Percentiles rank a stretch among this genome's conserved stretches.
Evolutionary conservation across 345 rosid species (phyloP).

Genomic region (Pugionium dolabratum): DNA sequence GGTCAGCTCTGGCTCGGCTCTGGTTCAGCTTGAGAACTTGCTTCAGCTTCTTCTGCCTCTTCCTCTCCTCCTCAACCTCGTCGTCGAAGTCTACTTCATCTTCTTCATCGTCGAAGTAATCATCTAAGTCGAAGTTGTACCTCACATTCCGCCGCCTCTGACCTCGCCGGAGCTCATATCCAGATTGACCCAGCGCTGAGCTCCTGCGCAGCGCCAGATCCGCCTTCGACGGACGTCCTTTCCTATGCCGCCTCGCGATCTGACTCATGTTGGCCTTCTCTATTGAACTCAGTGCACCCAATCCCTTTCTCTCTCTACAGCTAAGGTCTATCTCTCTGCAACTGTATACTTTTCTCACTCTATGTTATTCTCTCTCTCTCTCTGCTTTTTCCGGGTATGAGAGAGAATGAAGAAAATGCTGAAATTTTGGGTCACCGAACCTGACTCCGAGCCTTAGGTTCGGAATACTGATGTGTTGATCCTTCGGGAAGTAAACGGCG

Average conservation of each 20-base stretch:
- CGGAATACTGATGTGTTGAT: conserved; percentile 29
- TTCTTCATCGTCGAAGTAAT: conserved; percentile 60
- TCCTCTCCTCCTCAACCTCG: conserved; percentile 58
- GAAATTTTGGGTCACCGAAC: conserved; percentile 39
- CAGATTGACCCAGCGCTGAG: conserved; percentile 37
- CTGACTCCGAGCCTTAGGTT: conserved; percentile 51
- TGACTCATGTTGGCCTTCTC: conserved; percentile 59
- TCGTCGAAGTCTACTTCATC: conserved; percentile 42
- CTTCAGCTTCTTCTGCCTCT: conserved; percentile 72
- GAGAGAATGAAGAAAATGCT: conserved; percentile 27
- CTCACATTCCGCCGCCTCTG: conserved; percentile 77
- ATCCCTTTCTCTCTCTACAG: conserved; percentile 49
- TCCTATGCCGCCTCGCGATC: conserved; percentile 92
- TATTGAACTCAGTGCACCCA: conserved; percentile 29
- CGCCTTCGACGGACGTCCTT: conserved; percentile 93
- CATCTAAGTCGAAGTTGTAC: conserved; percentile 78
- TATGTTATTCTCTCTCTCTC: conserved; percentile 24
- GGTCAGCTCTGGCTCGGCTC: conserved; percentile 42
- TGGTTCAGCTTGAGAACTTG: conserved; percentile 71
- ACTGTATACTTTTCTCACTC: conserved; percentile 27
- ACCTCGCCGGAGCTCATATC: conserved; percentile 59
- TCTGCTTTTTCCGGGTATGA: conserved; percentile 36
- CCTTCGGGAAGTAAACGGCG: conserved; percentile 43
- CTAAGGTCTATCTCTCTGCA: conserved; percentile 35
- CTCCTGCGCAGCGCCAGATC: conserved; percentile 66